These are phyloP conservation scores for Lepidium didymum DNA, from an alignment of 345 rosid species.

Conservation along the genomic window DNA sequence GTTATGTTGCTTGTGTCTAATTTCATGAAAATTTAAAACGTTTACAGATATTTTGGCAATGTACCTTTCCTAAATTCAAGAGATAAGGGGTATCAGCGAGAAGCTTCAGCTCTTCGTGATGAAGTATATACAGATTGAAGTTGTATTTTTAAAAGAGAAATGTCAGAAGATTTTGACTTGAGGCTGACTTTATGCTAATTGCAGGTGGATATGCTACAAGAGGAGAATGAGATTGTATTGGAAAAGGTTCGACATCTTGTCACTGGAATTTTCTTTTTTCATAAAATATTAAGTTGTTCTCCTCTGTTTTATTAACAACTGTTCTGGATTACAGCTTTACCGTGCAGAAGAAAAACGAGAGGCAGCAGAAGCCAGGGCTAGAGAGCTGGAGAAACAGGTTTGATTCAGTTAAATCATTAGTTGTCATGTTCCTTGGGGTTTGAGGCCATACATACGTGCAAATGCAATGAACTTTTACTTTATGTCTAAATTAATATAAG, in stretches of 20 bases:
- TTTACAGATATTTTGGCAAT: slow-evolving; percentile 57
- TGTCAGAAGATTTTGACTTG: slow-evolving; percentile 11
- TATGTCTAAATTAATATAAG: neutral
- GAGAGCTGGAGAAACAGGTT: slow-evolving; percentile 98
- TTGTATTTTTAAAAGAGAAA: neutral
- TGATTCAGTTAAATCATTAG: neutral
- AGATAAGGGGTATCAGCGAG: slow-evolving; percentile 60
- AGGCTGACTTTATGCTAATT: slow-evolving; percentile 25
- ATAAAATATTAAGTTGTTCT: slow-evolving; percentile 1
- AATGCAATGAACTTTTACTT: neutral
- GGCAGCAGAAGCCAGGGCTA: slow-evolving; percentile 93
- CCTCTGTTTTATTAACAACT: slow-evolving; percentile 6
- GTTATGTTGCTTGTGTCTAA: neutral
- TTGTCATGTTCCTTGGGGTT: neutral
- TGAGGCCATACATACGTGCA: neutral
- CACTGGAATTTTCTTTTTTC: neutral
- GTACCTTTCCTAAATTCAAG: slow-evolving; percentile 37
- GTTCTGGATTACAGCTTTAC: slow-evolving; percentile 48
- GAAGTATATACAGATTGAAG: slow-evolving; percentile 49
- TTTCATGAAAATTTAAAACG: neutral
- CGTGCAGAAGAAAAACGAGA: slow-evolving; percentile 62
- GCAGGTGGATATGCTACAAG: slow-evolving; percentile 92
- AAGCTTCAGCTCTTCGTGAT: slow-evolving; percentile 93
- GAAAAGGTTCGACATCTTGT: slow-evolving; percentile 42
- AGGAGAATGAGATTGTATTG: slow-evolving; percentile 70